Evolutionary conservation across 345 rosid genomes (phyloP).

Genomic region (Citrus inodora): DNA sequence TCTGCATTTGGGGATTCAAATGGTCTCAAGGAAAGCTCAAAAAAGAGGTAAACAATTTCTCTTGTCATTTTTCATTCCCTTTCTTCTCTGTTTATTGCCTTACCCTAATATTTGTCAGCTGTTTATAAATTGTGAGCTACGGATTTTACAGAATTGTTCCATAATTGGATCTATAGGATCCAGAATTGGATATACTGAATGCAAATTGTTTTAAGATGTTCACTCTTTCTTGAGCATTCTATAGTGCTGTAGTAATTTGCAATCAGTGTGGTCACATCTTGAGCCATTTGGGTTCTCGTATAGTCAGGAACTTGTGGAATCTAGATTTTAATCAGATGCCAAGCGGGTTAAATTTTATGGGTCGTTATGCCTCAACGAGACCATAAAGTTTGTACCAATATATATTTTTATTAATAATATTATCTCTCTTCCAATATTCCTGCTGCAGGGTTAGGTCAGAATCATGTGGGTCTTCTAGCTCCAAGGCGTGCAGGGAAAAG

Average conservation of each 20-base stretch:
- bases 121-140: not conserved
- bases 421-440: not conserved
- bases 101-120: not conserved
- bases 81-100: not conserved
- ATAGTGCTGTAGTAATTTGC: not conserved
- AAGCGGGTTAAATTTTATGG: not conserved
- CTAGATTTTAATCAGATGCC: not conserved
- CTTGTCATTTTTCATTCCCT: not conserved
- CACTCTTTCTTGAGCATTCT: not conserved
- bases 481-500: constrained; percentile 99
- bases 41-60: constrained; percentile 57
- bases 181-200: not conserved
- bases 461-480: constrained; percentile 62
- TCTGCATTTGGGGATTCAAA: constrained; percentile 69
- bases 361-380: not conserved
- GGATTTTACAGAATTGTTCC: not conserved
- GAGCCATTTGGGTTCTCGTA: not conserved
- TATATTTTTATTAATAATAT: not conserved
- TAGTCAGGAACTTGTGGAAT: not conserved
- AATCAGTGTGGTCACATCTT: not conserved
- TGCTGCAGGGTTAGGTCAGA: constrained; percentile 51
- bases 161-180: not conserved
- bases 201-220: not conserved
- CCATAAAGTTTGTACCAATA: not conserved
- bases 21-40: constrained; percentile 65